Evolutionary conservation across 1,139 yeast species (phyloP), one percentile per base, ranked within the genome.

Genomic region (Blastobotrys apis): DNA sequence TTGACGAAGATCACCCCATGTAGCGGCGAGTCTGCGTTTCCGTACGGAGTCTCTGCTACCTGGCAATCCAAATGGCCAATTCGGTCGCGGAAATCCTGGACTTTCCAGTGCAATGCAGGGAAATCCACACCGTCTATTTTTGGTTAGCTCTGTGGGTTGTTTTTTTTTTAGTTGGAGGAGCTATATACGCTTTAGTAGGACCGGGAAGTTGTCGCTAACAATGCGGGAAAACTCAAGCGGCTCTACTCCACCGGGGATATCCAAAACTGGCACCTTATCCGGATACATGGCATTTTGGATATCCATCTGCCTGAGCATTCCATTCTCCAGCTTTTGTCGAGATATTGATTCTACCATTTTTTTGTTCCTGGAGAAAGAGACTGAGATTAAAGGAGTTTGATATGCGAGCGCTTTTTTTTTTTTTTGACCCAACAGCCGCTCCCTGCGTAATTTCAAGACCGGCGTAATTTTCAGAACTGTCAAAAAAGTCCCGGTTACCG

Each of bases 11-110:
- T 41, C 10, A 41, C 47, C 16, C 57, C 62, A n/a, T 48, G 44
- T 4, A 62, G 46, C 1, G 71, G 71, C 5, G 71, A 53, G 41
- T 67, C 72, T 1, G 72, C 72, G 39, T 64, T 61, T 4, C 72
- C 72, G 17, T 50, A 40, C 5, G 71, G 71, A 0, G 72, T 67
- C 30, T 57, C 59, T 0, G 72, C 71, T 1, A 67, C 64, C 6
- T 51, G 27, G 63, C 52, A 12, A 22, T 34, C 47, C 39, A 12
- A 41, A 38, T 15, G 44, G 49, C 41, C 62, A 45, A 29, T 40
- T 45, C 3, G 46, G 34, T 9, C 47, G 33, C 23, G 59, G 45
- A 44, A 53, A 49, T n/a, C n/a, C n/a, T n/a, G n/a, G 16, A 37
- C 32, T 20, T 43, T 52, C 32, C 32, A 42, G 34, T 36, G 41